Evolutionary conservation across 2,329 filamentous ascomycete genomes (phyloP).

Genomic region (Aureobasidium pullulans): DNA sequence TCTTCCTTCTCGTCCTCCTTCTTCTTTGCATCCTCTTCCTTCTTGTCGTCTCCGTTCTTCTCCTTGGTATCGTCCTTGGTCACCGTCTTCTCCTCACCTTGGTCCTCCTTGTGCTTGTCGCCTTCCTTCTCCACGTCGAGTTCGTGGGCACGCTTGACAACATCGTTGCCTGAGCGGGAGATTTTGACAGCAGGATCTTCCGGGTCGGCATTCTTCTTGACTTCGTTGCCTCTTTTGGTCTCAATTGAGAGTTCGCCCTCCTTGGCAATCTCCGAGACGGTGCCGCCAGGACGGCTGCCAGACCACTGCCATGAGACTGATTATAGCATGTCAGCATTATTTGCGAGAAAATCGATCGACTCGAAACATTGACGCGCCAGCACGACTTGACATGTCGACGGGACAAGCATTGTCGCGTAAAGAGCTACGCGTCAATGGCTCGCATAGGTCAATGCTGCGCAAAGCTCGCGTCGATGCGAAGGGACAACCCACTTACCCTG

Average conservation of each 20-base stretch:
- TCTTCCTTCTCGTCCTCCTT: slow-evolving; percentile 21
- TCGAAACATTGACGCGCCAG: background rate
- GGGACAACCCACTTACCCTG: slow-evolving; percentile 34
- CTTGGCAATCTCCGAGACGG: slow-evolving; percentile 49
- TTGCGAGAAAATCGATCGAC: background rate
- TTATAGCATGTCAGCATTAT: slow-evolving; percentile 14
- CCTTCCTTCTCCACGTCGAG: slow-evolving; percentile 47
- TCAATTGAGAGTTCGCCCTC: slow-evolving; percentile 54
- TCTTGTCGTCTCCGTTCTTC: slow-evolving; percentile 17
- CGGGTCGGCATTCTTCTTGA: slow-evolving; percentile 55
- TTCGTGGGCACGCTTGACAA: slow-evolving; percentile 57
- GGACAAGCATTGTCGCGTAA: slow-evolving; percentile 12
- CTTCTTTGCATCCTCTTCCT: slow-evolving; percentile 17
- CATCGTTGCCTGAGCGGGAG: slow-evolving; percentile 54
- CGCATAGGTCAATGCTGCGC: background rate
- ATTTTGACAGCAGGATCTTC: slow-evolving; percentile 56
- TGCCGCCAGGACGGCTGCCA: slow-evolving; percentile 48
- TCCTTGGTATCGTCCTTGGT: slow-evolving; percentile 15
- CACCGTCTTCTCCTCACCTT: slow-evolving; percentile 21
- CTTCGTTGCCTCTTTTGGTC: slow-evolving; percentile 55
- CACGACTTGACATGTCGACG: slow-evolving; percentile 8
- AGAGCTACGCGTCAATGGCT: background rate
- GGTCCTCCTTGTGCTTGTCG: slow-evolving; percentile 31
- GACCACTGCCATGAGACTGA: slow-evolving; percentile 59
- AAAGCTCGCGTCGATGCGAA: background rate